Evolutionary conservation across 768 basidiomycete species (phyloP).

Genomic region (Boletus sp.): DNA sequence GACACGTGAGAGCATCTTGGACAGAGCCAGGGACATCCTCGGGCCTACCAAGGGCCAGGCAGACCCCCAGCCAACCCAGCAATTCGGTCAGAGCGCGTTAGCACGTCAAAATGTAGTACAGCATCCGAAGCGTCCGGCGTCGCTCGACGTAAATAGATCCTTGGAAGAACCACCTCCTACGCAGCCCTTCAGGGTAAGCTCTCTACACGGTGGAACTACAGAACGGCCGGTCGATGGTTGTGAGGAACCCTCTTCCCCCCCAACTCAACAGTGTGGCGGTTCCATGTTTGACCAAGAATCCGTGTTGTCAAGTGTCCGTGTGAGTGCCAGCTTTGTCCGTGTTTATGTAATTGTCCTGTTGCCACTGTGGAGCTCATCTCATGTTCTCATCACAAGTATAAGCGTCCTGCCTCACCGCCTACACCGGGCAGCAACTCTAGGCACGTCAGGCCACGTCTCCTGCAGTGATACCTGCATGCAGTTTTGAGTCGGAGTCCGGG

Average conservation of each 20-base stretch:
- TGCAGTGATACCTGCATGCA: slow-evolving; percentile 1
- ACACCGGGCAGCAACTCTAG: neutral
- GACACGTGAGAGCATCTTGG: slow-evolving; percentile 44
- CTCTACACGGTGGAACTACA: slow-evolving; percentile 22
- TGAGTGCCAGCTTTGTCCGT: slow-evolving; percentile 5
- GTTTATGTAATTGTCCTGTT: neutral
- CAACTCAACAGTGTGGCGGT: neutral
- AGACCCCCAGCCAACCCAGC: slow-evolving; percentile 29
- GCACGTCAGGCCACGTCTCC: slow-evolving; percentile 12
- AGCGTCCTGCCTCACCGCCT: slow-evolving; percentile 14
- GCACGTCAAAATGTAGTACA: slow-evolving; percentile 10
- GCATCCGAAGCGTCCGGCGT: neutral
- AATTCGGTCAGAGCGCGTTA: slow-evolving; percentile 33
- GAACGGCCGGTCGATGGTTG: neutral
- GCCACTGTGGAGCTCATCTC: slow-evolving; percentile 3
- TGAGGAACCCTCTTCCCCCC: neutral
- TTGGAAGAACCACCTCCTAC: slow-evolving; percentile 27
- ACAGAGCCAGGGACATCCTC: slow-evolving; percentile 38
- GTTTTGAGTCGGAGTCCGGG: too few relatives aligned
- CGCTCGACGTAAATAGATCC: neutral
- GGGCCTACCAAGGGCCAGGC: slow-evolving; percentile 4
- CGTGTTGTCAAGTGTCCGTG: neutral
- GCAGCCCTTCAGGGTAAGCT: slow-evolving; percentile 42
- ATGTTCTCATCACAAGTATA: slow-evolving; percentile 6
- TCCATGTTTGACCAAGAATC: slow-evolving; percentile 23